phyloP scores from a whole-genome alignment of 176 grass and related monocot species.

The Aegilops bicornis region DNA sequence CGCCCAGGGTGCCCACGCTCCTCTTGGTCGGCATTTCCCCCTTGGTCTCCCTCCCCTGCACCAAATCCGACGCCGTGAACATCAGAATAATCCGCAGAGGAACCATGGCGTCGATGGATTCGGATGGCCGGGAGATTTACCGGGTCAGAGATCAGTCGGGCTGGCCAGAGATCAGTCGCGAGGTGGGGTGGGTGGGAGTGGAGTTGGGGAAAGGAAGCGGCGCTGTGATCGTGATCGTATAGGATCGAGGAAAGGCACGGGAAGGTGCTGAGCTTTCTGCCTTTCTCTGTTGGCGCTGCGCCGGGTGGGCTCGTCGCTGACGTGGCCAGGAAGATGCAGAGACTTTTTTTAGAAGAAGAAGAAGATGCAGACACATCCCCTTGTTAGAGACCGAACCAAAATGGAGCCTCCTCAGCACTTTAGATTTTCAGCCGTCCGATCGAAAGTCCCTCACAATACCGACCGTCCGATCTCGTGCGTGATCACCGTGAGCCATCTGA shows the following conservation, averaged over 20 bases:
- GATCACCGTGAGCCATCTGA: too few species aligned
- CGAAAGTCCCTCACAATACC: too few species aligned
- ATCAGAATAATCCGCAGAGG: neutral
- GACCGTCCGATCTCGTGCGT: too few species aligned
- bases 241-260: too few species aligned
- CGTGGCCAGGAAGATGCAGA: too few species aligned
- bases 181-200: neutral
- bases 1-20: constrained; percentile 60
- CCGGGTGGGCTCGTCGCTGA: too few species aligned
- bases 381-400: too few species aligned
- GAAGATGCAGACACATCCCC: too few species aligned
- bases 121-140: neutral
- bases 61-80: constrained; percentile 10
- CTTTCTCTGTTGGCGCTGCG: neutral
- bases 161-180: neutral
- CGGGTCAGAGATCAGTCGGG: neutral
- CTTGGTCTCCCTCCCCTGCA: neutral
- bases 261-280: constrained; percentile 5
- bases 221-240: neutral
- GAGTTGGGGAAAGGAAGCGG: neutral
- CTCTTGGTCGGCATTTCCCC: constrained; percentile 66
- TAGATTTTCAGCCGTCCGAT: too few species aligned
- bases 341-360: too few species aligned
- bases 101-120: neutral
- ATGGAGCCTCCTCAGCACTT: too few species aligned